phyloP scores from a whole-genome alignment of 495 filamentous ascomycete genomes.

The Arthonia radiata region DNA sequence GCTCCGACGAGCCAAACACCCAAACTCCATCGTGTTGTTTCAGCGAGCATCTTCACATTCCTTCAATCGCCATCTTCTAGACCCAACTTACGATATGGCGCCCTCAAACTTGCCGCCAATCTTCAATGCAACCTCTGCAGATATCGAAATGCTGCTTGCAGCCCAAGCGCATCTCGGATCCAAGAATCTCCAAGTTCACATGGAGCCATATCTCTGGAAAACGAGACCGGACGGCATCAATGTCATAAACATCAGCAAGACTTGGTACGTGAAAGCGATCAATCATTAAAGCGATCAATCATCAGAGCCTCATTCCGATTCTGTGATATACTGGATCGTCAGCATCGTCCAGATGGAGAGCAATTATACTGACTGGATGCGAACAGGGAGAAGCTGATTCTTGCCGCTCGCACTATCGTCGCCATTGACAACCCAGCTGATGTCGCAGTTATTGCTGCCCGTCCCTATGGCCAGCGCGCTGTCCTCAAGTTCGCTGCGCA shows the following conservation, averaged over 20 bases:
- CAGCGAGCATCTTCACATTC: too few relatives aligned
- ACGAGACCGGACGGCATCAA: conserved; percentile 94
- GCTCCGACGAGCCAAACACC: too few relatives aligned
- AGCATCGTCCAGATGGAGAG: too few relatives aligned
- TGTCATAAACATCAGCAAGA: conserved; percentile 98
- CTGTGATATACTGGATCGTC: not conserved
- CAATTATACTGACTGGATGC: conserved; percentile 7
- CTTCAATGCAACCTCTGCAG: conserved; percentile 65
- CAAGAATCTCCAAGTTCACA: conserved; percentile 93
- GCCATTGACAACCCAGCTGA: conserved; percentile 98
- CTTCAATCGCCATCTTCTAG: conserved; percentile 6
- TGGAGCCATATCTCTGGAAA: conserved; percentile 99
- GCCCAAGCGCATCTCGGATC: conserved; percentile 91
- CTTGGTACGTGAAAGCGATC: conserved; percentile 41
- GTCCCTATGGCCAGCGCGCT: conserved; percentile 96
- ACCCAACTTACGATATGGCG: conserved; percentile 61
- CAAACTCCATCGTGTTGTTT: too few relatives aligned
- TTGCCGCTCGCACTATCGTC: conserved; percentile 94
- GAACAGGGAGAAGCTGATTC: conserved; percentile 91
- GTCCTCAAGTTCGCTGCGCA: conserved; percentile 93
- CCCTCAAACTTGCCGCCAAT: conserved; percentile 70
- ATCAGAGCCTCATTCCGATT: not conserved
- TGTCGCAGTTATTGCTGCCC: conserved; percentile 95
- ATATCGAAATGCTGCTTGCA: conserved; percentile 97
- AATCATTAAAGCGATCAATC: conserved; percentile 1